phyloP scores from a whole-genome alignment of 345 rosid genomes.

The Iberis pinnata region DNA sequence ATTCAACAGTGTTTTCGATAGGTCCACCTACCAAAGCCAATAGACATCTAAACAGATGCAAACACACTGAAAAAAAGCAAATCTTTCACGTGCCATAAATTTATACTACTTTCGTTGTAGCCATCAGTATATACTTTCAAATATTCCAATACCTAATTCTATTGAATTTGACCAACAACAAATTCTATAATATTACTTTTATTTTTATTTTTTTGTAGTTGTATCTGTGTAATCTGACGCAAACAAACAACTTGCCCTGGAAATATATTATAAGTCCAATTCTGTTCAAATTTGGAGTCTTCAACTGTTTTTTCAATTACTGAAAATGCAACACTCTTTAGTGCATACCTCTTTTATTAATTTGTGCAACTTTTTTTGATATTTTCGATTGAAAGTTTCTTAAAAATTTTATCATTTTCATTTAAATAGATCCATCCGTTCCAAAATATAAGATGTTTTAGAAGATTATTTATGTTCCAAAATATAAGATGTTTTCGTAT shows the following conservation, averaged over 20 bases:
- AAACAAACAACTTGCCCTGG: conserved; percentile 13
- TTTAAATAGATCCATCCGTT: too few species aligned
- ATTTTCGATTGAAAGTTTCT: too few species aligned
- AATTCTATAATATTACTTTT: background rate
- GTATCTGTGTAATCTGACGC: conserved; percentile 1
- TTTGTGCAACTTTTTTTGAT: too few species aligned
- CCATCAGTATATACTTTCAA: conserved; percentile 25
- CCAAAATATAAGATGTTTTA: too few species aligned
- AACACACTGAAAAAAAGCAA: background rate
- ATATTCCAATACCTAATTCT: conserved; percentile 1
- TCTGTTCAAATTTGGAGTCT: conserved; percentile 24
- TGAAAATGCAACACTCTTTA: background rate
- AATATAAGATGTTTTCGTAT: too few species aligned
- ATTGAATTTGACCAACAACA: conserved; percentile 12
- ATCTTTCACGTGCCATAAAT: conserved; percentile 28
- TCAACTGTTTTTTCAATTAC: background rate
- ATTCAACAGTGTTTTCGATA: conserved; percentile 9
- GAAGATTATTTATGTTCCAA: too few species aligned
- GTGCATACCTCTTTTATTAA: conserved; percentile 6
- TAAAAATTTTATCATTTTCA: too few species aligned
- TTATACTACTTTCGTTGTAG: conserved; percentile 3
- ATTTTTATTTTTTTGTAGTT: background rate
- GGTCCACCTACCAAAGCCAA: conserved; percentile 27
- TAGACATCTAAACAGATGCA: conserved; percentile 13
- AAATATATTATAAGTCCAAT: background rate